A percentile compares a stretch with the other conserved stretches of the same genome.
Evolutionary conservation across 108 stramenopile genomes (phyloP).

Genomic region (Skeletonema potamos): DNA sequence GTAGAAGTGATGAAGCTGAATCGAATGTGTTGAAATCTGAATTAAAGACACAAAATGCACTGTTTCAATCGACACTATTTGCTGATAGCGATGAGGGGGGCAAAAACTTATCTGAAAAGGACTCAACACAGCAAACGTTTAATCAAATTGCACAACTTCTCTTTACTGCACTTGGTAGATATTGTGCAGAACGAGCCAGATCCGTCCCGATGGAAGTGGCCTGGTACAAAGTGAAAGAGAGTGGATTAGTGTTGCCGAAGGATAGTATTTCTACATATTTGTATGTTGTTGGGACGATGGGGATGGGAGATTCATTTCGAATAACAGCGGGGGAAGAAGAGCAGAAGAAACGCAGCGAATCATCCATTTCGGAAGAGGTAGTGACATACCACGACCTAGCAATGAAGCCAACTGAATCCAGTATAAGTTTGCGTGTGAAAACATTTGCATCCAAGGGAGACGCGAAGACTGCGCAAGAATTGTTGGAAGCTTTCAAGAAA

Average conservation of each 20-base stretch:
- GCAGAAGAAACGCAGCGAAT: constrained; percentile 9
- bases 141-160: constrained; percentile 10
- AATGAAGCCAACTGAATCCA: constrained; percentile 37
- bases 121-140: constrained; percentile 1
- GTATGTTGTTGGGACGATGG: constrained; percentile 43
- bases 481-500: constrained; percentile 42
- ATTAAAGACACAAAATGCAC: constrained; percentile 24
- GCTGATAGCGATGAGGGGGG: neutral
- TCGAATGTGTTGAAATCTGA: constrained; percentile 6
- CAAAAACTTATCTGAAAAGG: neutral
- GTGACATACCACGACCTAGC: constrained; percentile 45
- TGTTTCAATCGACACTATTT: constrained; percentile 16
- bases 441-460: constrained; percentile 44
- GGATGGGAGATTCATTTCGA: constrained; percentile 25
- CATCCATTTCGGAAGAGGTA: constrained; percentile 42
- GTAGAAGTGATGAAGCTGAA: neutral
- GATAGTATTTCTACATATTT: constrained; percentile 29
- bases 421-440: constrained; percentile 40
- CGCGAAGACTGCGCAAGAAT: constrained; percentile 34
- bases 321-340: neutral
- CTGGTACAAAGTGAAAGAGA: constrained; percentile 50
- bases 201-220: constrained; percentile 44
- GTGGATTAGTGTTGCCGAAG: constrained; percentile 21
- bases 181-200: constrained; percentile 41
- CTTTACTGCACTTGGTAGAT: constrained; percentile 12